Base-by-base conservation (phyloP, 129 eudicot species). In the Sambucus nigra region DNA sequence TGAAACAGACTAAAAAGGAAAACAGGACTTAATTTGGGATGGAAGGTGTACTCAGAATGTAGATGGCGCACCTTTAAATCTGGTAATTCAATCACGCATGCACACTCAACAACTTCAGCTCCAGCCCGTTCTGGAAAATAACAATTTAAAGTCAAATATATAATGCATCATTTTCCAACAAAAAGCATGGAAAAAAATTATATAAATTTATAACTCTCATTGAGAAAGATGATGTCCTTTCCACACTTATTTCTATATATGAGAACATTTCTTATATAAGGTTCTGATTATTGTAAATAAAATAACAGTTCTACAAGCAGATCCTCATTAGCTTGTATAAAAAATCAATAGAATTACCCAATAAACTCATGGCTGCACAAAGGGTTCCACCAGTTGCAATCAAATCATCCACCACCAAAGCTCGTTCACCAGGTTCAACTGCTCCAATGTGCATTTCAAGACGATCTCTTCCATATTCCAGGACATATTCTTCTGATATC, bases 371-470 rank as follows among this genome's bases (percentile, higher is more conserved):
- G 50, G 93, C 95, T 25, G 97, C 95, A 78, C 76, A 76, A 46
- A 89, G 75, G 60, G 95, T 89, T 35, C 97, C 97, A 32, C 97
- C 97, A 47, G 94, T 88, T 32, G 97, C 97, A 53, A 89, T 67
- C 49, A 84, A 68, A 76, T 84, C 97, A 64, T 89, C 97, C 51
- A 89, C 97, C 25, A 89, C 77, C 60, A 89, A 44, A 50, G 97
- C 88, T 55, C 77, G 88, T 19, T 89, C 97, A 16, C 92, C 92
- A 5, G 78, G 56, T 53, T 70, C 69, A 54, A 89, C 97, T 25
- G 97, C 97, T 60, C 93, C 97, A 55, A 84, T 83, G 65, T 89
- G 97, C 95, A 89, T 89, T 75, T 89, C 95, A 38, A 89, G 76
- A 48, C 95, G 81, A 71, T 84, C 97, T 3, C 74, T 76, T 67